Base-by-base conservation (phyloP, 768 basidiomycete genomes). In the Hemileccinum impolitum region DNA sequence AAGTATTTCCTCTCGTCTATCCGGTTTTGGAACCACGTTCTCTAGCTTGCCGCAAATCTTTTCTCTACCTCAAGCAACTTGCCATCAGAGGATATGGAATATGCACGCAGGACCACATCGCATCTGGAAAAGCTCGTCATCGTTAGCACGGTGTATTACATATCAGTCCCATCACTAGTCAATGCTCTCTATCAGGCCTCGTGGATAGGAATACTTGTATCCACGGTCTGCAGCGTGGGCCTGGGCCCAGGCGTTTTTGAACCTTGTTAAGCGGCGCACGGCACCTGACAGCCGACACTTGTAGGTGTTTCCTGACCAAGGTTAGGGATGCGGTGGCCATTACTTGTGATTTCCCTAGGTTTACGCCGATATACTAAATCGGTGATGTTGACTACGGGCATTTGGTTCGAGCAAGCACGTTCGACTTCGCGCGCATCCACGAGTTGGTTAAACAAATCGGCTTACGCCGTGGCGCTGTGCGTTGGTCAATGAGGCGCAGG, bases 341-440 rank as follows among this genome's bases (percentile, higher is more conserved):
- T 12, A 47, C 39, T 30, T 18, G 19, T 32, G 7, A 36, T 50
- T 35, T n/a, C n/a, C n/a, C n/a, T 42, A 45, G 14, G 53, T 43
- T 47, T 39, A 17, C 35, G 50, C 52, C 50, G 11, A n/a, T 13
- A 17, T 11, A 2, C 2, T 15, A 26, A 32, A 39, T 31, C 17
- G 10, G 35, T 18, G 40, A 6, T 12, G 28, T 43, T 17, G 43
- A 19, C 25, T n/a, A 8, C 19, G 26, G 34, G 34, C 28, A 25
- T 34, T n/a, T 21, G 13, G 15, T 36, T 1, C 14, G 34, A 15
- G 31, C 23, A 17, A 8, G 34, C 18, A 38, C 35, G 38, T 31
- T 39, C 10, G n/a, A 44, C 32, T 31, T 18, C 14, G 14, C 2
- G 19, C 21, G 9, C 14, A 26, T 28, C 36, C 11, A 37, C 15